phyloP scores from a whole-genome alignment of 2,329 filamentous ascomycete genomes.

The Colletotrichum sp. region DNA sequence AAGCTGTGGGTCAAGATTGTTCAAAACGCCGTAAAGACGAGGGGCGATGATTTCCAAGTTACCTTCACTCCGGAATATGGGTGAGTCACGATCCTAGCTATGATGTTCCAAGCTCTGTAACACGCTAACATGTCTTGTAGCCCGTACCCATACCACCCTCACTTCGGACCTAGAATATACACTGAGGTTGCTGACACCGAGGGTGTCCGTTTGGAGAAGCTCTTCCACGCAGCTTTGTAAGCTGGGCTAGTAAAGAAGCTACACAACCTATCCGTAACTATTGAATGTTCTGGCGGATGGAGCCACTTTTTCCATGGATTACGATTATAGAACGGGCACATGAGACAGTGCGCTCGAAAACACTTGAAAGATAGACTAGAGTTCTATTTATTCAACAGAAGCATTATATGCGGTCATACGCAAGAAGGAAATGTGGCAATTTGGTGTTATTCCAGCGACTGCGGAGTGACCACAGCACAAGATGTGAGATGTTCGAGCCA shows the following conservation, averaged over 20 bases:
- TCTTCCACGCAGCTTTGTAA: constrained; percentile 22
- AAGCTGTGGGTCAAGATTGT: constrained; percentile 26
- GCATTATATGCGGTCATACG: not conserved
- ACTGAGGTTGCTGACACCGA: constrained; percentile 30
- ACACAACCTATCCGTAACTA: not conserved
- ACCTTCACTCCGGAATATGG: constrained; percentile 16
- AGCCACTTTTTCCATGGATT: not conserved
- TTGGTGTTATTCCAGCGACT: not conserved
- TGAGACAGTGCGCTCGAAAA: rapidly evolving
- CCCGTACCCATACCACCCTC: constrained; percentile 30
- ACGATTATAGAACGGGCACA: not conserved
- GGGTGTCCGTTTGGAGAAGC: constrained; percentile 23
- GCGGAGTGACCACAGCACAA: rapidly evolving
- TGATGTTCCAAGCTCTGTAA: not conserved
- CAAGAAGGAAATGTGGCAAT: not conserved
- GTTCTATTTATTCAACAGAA: not conserved
- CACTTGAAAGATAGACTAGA: not conserved
- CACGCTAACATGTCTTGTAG: not conserved
- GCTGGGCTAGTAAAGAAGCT: not conserved
- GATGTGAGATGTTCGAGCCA: not conserved
- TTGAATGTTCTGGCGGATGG: not conserved
- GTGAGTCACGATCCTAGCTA: not conserved
- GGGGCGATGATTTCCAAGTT: not conserved
- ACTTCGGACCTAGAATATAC: constrained; percentile 20
- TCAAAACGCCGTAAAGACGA: not conserved